Evolutionary conservation across 805 yeast species (phyloP).

Genomic region (Spathaspora hagerdaliae): DNA sequence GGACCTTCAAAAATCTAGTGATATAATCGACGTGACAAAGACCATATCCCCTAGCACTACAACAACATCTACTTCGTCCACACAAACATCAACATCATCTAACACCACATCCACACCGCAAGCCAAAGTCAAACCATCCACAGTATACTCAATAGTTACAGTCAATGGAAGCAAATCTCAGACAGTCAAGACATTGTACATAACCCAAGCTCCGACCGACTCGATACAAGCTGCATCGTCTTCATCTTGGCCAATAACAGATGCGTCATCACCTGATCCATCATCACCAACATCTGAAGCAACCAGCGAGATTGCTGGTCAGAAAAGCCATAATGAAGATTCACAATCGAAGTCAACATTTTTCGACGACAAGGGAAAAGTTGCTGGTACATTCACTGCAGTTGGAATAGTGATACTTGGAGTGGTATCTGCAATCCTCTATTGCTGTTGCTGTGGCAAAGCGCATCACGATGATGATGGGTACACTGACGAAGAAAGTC

Average conservation of each 20-base stretch:
- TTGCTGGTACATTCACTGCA: conserved; percentile 80
- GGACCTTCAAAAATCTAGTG: conserved; percentile 5
- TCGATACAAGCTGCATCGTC: not conserved
- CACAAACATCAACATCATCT: conserved; percentile 13
- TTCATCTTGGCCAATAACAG: conserved; percentile 7
- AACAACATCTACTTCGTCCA: conserved; percentile 13
- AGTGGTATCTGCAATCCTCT: conserved; percentile 39
- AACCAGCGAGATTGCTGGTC: conserved; percentile 9
- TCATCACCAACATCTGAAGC: conserved; percentile 5
- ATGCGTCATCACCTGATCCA: conserved; percentile 4
- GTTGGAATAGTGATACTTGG: conserved; percentile 63
- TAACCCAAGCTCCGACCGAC: conserved; percentile 14
- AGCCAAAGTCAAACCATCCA: conserved; percentile 22
- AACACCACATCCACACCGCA: conserved; percentile 12
- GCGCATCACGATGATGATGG: conserved; percentile 4
- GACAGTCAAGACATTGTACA: conserved; percentile 6
- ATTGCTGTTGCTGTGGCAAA: conserved; percentile 26
- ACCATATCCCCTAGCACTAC: conserved; percentile 7
- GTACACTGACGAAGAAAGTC: conserved; percentile 38
- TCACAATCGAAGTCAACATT: conserved; percentile 35
- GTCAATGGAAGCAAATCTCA: conserved; percentile 27
- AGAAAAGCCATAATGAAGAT: conserved; percentile 1
- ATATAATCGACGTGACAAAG: conserved; percentile 1
- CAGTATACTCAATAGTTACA: conserved; percentile 29
- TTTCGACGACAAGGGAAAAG: conserved; percentile 69